phyloP scores from a whole-genome alignment of 2,329 filamentous ascomycete genomes.

The Blastomyces silverae region DNA sequence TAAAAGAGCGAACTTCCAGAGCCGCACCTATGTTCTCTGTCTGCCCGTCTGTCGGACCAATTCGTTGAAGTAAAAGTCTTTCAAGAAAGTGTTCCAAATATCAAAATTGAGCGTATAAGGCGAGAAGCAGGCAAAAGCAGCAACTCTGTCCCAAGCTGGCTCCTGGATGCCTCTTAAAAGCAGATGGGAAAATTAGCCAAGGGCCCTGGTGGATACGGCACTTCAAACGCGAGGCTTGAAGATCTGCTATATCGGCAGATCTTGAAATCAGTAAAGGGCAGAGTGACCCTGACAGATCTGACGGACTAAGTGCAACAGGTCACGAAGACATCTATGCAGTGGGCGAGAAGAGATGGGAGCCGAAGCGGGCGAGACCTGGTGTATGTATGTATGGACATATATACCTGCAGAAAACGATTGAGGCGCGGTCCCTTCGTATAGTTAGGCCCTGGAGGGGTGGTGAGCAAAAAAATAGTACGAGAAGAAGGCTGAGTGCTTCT shows the following conservation, averaged over 20 bases:
- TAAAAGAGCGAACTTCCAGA: constrained; percentile 3
- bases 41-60: background rate
- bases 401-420: background rate
- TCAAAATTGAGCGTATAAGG: background rate
- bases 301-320: background rate
- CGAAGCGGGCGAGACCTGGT: background rate
- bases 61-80: background rate
- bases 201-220: background rate
- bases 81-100: background rate
- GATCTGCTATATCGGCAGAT: background rate
- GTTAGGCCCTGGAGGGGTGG: no score
- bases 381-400: no score
- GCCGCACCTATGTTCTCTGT: background rate
- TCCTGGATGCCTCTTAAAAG: background rate
- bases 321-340: background rate
- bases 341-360: background rate
- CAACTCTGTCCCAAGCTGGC: no score
- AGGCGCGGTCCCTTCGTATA: background rate
- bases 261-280: background rate
- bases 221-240: background rate
- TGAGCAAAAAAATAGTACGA: background rate
- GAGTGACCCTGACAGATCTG: background rate
- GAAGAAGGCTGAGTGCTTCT: background rate
- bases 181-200: constrained; percentile 1
- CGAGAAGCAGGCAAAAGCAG: background rate